A percentile compares a stretch with the other conserved stretches of the same genome.
These are phyloP conservation scores for Lactarius hatsudake DNA, from an alignment of 768 basidiomycete genomes.

Conservation along the genomic window DNA sequence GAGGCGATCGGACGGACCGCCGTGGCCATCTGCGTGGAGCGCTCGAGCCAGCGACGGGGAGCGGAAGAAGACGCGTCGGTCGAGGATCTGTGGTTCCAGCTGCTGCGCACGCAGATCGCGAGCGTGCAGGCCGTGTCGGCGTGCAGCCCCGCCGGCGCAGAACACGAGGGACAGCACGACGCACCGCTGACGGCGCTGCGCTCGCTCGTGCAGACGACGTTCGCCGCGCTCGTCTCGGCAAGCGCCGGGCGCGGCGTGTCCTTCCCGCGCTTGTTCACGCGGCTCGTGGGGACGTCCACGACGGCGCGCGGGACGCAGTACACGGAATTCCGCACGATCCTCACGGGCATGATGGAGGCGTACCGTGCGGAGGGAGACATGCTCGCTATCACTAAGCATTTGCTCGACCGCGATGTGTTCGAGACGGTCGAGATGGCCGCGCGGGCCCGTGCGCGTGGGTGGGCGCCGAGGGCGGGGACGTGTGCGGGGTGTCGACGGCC, in stretches of 20 bases:
- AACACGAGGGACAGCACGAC: conserved; percentile 13
- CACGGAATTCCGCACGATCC: conserved; percentile 85
- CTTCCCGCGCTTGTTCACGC: conserved; percentile 90
- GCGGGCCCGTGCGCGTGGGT: conserved; percentile 58
- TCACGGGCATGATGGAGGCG: conserved; percentile 94
- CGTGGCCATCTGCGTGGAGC: conserved; percentile 66
- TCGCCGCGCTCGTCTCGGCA: conserved; percentile 79
- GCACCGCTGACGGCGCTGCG: conserved; percentile 57
- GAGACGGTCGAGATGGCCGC: conserved; percentile 61
- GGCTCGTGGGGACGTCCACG: conserved; percentile 75
- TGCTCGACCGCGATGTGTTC: conserved; percentile 82
- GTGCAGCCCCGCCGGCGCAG: conserved; percentile 32
- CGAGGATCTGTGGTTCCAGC: conserved; percentile 89
- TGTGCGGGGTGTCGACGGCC: conserved; percentile 56
- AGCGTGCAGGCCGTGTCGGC: conserved; percentile 68
- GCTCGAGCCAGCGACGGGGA: conserved; percentile 41
- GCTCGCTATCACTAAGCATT: conserved; percentile 75
- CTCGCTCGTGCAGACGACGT: conserved; percentile 77
- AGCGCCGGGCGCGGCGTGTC: conserved; percentile 65
- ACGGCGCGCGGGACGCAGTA: conserved; percentile 55
- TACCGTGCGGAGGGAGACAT: conserved; percentile 92
- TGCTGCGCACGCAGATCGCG: conserved; percentile 79
- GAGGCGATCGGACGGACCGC: conserved; percentile 58
- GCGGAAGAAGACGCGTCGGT: conserved; percentile 40
- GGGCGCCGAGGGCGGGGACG: conserved; percentile 48